These are phyloP conservation scores for Aspergillus taichungensis DNA, from an alignment of 495 filamentous ascomycete genomes.

Conservation along the genomic window DNA sequence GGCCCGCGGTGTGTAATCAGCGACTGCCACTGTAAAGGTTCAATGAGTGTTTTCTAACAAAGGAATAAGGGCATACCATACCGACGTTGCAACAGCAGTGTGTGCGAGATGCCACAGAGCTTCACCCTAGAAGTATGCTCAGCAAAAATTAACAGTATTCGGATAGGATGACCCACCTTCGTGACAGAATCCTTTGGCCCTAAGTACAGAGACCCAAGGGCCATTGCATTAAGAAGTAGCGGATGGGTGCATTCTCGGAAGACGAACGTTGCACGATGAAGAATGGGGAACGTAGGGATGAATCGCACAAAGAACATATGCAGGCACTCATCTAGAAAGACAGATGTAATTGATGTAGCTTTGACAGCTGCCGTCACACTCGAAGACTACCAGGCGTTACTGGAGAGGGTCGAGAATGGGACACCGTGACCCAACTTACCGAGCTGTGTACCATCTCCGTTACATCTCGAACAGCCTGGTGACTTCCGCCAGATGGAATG, in stretches of 20 bases:
- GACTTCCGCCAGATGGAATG: slow-evolving; percentile 36
- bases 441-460: slow-evolving; percentile 41
- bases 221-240: slow-evolving; percentile 40
- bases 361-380: slow-evolving; percentile 40
- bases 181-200: slow-evolving; percentile 37
- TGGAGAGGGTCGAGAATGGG: neutral
- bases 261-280: slow-evolving; percentile 41
- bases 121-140: slow-evolving; percentile 24
- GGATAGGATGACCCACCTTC: slow-evolving; percentile 13
- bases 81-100: slow-evolving; percentile 39
- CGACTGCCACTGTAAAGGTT: slow-evolving; percentile 31
- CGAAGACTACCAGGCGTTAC: slow-evolving; percentile 23
- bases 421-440: slow-evolving; percentile 17
- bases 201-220: slow-evolving; percentile 41
- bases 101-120: slow-evolving; percentile 40
- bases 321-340: slow-evolving; percentile 41
- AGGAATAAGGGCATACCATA: slow-evolving; percentile 5
- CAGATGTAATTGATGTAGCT: slow-evolving; percentile 37
- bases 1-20: slow-evolving; percentile 38
- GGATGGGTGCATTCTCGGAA: slow-evolving; percentile 42
- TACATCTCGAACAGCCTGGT: slow-evolving; percentile 39
- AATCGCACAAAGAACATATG: slow-evolving; percentile 45
- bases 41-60: neutral
- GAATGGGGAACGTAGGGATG: slow-evolving; percentile 40
- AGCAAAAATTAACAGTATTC: neutral